Evolutionary conservation across 306 rosid species (phyloP).

Genomic region (Bauhinia variegata): DNA sequence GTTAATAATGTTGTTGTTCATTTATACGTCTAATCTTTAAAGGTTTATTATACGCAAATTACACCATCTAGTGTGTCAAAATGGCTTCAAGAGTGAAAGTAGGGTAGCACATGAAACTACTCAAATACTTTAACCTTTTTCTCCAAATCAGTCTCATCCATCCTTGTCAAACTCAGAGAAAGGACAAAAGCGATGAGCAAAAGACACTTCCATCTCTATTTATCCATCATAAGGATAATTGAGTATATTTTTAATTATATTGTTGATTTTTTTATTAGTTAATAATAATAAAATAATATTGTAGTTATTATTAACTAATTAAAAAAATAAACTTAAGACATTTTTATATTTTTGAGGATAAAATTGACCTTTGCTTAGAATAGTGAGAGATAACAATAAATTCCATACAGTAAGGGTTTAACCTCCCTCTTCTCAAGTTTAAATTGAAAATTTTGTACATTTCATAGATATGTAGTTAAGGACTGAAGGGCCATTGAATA

Average conservation of each 20-base stretch:
- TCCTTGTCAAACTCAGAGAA: constrained; percentile 14
- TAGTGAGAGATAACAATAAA: no score
- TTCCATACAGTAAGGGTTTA: no score
- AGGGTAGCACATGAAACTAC: neutral
- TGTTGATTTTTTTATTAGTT: no score
- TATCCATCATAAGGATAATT: constrained; percentile 34
- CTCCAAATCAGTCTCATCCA: constrained; percentile 5
- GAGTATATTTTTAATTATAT: no score
- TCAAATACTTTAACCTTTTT: neutral
- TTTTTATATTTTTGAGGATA: no score
- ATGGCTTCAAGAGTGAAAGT: neutral
- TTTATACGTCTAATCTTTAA: neutral
- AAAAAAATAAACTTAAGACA: no score
- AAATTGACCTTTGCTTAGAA: no score
- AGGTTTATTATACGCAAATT: constrained; percentile 27
- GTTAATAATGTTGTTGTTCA: constrained; percentile 25
- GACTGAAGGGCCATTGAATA: constrained; percentile 35
- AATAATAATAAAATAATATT: no score
- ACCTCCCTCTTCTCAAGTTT: no score
- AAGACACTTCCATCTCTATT: neutral
- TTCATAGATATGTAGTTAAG: constrained; percentile 30
- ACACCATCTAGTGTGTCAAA: constrained; percentile 26
- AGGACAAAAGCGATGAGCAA: neutral
- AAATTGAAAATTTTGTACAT: constrained; percentile 3
- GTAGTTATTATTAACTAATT: no score